A percentile compares a stretch with the other conserved stretches of the same genome.
These are phyloP conservation scores for Bipolaris gigantea DNA, from an alignment of 2,329 filamentous ascomycete genomes.

Conservation along the genomic window DNA sequence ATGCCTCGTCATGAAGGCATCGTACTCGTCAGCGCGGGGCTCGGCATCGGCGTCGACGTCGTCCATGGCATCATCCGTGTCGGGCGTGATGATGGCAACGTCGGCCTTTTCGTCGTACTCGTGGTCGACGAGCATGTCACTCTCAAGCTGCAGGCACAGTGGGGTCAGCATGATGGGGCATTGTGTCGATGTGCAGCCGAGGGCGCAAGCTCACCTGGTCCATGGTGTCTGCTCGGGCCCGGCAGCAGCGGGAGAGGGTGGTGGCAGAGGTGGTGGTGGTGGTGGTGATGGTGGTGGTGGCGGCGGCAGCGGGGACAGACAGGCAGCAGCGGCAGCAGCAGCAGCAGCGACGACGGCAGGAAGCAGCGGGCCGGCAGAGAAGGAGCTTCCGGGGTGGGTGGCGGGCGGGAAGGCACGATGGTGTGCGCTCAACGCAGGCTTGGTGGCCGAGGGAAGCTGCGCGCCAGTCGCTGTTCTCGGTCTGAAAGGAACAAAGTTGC, in stretches of 20 bases:
- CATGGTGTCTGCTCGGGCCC: conserved; percentile 28
- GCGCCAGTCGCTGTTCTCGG: conserved; percentile 23
- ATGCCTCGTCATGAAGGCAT: conserved; percentile 81
- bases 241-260: conserved; percentile 22
- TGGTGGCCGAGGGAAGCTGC: conserved; percentile 12
- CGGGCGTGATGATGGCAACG: conserved; percentile 64
- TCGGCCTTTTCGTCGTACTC: conserved; percentile 65
- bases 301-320: conserved; percentile 3
- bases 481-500: conserved; percentile 15
- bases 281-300: too few relatives aligned
- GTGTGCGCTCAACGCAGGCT: conserved; percentile 11
- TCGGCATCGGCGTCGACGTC: conserved; percentile 57
- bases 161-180: conserved; percentile 12
- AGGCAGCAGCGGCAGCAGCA: neutral
- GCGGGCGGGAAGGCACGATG: conserved; percentile 10
- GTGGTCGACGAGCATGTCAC: conserved; percentile 65
- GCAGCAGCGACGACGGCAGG: conserved; percentile 8
- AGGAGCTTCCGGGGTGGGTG: neutral
- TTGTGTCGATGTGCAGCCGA: neutral
- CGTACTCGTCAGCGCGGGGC: conserved; percentile 64
- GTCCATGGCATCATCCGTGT: conserved; percentile 61
- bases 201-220: conserved; percentile 43
- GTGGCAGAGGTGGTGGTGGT: conserved; percentile 4
- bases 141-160: conserved; percentile 54
- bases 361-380: conserved; percentile 2